Evolutionary conservation across 345 rosid genomes (phyloP), one percentile per base, ranked within the genome.

Genomic region (Luvunga scandens): DNA sequence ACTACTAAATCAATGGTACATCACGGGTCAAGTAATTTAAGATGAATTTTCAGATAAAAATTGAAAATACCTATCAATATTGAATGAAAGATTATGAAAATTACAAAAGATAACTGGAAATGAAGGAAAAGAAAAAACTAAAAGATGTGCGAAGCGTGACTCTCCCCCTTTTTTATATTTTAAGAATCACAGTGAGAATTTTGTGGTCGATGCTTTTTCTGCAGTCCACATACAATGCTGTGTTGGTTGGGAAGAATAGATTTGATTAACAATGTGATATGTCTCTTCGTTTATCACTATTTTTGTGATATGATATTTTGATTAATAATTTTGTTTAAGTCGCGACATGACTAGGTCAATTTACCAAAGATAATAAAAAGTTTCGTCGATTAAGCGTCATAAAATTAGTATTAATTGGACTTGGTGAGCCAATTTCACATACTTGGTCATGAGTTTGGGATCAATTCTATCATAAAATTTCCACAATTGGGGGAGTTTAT

Each of bases 251-350:
- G 28, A 30, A 28, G 28, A 75, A 62, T 39, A 22, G 77, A 63
- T 75, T 63, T 75, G 77, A 75, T 62, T 42, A 30, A 21, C 61
- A 75, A 63, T 45, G 60, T 75, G 77, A 75, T 75, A 75, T 42
- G 77, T 62, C 77, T 31, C 28, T 45, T 42, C 13, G 30, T 42
- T 63, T 63, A 62, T 75, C 42, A 16, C 7, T 70, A 45, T 48
- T 48, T 45, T 12, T 45, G 7, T 9, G 13, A 34, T 66, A 16
- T 21, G 45, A 33, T 19, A 34, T 34, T 39, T 2, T 13, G 50
- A 45, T 45, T 12, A 45, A 45, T 45, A 3, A 45, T 45, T 45
- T 73, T 59, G 45, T 6, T 5, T 31, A 34, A 56, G 14, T 50
- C 7, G 61, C 53, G 12, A 28, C 25, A 42, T 0, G 75, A 31